Conservation (phyloP, 1,284 basidiomycete genomes). For the Cutaneotrichosporon sp. region DNA sequence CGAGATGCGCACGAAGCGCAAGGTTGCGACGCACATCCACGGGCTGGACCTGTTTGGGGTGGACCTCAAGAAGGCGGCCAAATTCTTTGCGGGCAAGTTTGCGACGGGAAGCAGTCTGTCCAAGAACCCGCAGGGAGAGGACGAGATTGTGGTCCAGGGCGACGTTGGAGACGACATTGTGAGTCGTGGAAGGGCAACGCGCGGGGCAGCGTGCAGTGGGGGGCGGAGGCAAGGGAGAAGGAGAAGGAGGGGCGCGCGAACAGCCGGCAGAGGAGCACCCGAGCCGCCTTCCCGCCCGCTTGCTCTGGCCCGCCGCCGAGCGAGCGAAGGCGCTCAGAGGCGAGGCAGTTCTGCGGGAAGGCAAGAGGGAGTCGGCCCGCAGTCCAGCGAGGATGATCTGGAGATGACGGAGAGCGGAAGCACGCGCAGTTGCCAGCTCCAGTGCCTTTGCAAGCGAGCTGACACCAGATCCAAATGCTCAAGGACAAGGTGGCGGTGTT, state of each 20-base stretch:
- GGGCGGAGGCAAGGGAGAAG: background rate
- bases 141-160: constrained; percentile 95
- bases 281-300: too few relatives aligned
- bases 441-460: background rate
- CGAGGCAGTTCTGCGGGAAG: too few relatives aligned
- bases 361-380: background rate
- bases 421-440: background rate
- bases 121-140: constrained; percentile 83
- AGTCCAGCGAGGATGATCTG: background rate
- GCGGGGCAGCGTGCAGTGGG: background rate
- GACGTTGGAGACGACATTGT: constrained; percentile 83
- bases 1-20: constrained; percentile 88
- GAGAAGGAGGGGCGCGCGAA: background rate
- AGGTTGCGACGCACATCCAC: constrained; percentile 81
- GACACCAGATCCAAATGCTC: constrained; percentile 48
- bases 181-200: constrained; percentile 27
- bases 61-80: constrained; percentile 90
- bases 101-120: constrained; percentile 89
- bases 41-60: constrained; percentile 86
- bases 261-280: too few relatives aligned
- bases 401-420: background rate
- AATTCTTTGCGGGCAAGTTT: constrained; percentile 86
- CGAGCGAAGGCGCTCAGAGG: background rate
- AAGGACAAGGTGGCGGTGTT: constrained; percentile 49
- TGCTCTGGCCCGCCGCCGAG: background rate